Base-by-base conservation (phyloP, 1,284 basidiomycete species). In the Bondarzewia mesenterica region DNA sequence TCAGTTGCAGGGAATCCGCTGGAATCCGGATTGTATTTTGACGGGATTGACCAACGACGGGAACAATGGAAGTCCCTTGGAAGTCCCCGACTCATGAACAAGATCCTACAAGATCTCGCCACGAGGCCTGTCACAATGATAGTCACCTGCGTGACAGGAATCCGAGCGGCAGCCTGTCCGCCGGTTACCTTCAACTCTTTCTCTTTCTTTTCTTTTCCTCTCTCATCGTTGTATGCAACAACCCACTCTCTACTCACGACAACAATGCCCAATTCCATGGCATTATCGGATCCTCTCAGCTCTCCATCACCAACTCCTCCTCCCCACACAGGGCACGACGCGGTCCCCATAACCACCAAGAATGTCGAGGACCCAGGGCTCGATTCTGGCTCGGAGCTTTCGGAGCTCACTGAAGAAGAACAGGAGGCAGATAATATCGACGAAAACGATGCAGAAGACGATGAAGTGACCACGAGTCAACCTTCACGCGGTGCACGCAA, bases 391-490 rank as follows among this genome's bases (percentile, higher is more conserved):
- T 59, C 42, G 79, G 65, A 77, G 66, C 77, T 88, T 52, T 87
- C 85, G 46, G 85, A 87, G 62, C 77, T 88, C 61, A 88, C 85
- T 27, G 85, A 88, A 59, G 85, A 87, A 59, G 85, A 88, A 56
- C 77, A 82, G 56, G 80, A 82, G 7, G 36, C 50, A 5, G 53
- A 48, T 18, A 54, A 58, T 27, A 53, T 49, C 47, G 63, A 66
- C 35, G 58, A 63, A 42, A 56, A 59, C 46, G 57, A 58, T 12
- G 52, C 46, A 42, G 56, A 56, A 26, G 23, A 53, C 7, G 61
- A 55, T 38, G 50, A 36, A 22, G 6, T 40, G 2, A 16, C 22
- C 23, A 40, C 42, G 8, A 26, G 38, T 12, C 49, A 54, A 32
- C 50, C 16, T 4, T 39, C 45, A 23, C 50, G 40, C 44, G 52